A percentile compares a stretch with the other conserved stretches of the same genome.
Evolutionary conservation across 2,329 filamentous ascomycete species (phyloP).

Genomic region (Alternaria alternata): DNA sequence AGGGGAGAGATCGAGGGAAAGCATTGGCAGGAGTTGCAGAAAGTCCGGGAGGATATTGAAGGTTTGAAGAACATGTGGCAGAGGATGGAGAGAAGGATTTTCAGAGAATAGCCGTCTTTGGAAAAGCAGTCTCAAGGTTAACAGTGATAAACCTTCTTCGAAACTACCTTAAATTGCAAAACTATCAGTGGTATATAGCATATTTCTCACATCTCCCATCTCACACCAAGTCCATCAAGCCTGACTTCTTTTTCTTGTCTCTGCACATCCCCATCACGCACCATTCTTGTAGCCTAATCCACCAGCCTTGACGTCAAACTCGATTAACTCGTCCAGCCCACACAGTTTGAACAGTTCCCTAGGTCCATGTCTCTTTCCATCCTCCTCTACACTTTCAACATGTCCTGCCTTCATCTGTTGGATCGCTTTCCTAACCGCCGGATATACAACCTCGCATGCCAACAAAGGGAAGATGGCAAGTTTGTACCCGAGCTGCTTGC

Average conservation of each 20-base stretch:
- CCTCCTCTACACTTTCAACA: conserved; percentile 48
- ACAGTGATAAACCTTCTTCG: not conserved
- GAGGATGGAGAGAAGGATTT: not conserved
- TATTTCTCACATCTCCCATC: not conserved
- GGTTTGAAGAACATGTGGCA: not conserved
- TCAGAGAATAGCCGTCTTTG: not conserved
- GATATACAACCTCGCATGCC: conserved; percentile 45
- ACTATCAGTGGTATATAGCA: conserved; percentile 4
- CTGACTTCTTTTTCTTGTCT: not conserved
- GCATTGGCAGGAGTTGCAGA: not conserved
- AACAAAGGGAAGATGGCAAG: conserved; percentile 65
- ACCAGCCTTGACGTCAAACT: conserved; percentile 59
- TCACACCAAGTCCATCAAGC: not conserved
- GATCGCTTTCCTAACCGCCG: conserved; percentile 40
- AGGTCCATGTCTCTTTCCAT: conserved; percentile 56
- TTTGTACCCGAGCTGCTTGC: conserved; percentile 64
- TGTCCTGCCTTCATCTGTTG: conserved; percentile 41
- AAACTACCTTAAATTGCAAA: not conserved
- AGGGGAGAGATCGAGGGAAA: not conserved
- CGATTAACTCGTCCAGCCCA: conserved; percentile 61
- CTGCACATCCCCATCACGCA: conserved; percentile 1
- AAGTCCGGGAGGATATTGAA: not conserved
- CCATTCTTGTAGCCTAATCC: conserved; percentile 45
- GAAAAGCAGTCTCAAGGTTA: not conserved
- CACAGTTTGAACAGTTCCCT: conserved; percentile 62